Conservation (phyloP, 129 eudicot genomes). For the Lonicera japonica region DNA sequence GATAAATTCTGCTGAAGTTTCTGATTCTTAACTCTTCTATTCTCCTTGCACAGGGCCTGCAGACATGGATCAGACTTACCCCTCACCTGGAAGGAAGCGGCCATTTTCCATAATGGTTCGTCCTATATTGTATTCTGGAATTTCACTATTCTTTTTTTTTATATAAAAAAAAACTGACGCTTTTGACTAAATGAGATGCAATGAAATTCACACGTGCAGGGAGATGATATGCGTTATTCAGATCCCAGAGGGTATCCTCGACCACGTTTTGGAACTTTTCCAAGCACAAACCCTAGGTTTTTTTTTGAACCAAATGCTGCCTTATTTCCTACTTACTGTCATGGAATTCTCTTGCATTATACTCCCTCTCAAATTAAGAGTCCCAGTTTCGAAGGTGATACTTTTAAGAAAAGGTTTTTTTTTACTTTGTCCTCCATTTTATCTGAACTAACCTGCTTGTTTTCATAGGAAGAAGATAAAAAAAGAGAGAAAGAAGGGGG, state of each 20-base stretch:
- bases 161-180: background rate
- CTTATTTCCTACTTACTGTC: background rate
- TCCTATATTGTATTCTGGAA: conserved; percentile 3
- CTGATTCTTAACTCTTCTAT: conserved; percentile 10
- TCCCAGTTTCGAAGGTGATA: no score
- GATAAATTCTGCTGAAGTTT: background rate
- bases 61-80: conserved; percentile 16
- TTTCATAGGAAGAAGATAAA: no score
- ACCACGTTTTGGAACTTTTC: conserved; percentile 34
- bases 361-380: no score
- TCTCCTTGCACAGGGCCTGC: conserved; percentile 20
- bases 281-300: conserved; percentile 36
- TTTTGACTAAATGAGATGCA: no score
- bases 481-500: no score
- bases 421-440: no score
- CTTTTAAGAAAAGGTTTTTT: no score
- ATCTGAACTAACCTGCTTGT: no score
- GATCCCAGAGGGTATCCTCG: conserved; percentile 34
- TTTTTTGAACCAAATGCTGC: no score
- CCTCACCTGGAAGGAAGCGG: conserved; percentile 32
- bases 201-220: conserved; percentile 32
- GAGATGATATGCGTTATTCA: conserved; percentile 24
- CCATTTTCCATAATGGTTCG: conserved; percentile 35
- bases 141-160: background rate
- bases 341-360: background rate